Conservation (phyloP, 768 basidiomycete species). For the Leccinum longicurvipes region DNA sequence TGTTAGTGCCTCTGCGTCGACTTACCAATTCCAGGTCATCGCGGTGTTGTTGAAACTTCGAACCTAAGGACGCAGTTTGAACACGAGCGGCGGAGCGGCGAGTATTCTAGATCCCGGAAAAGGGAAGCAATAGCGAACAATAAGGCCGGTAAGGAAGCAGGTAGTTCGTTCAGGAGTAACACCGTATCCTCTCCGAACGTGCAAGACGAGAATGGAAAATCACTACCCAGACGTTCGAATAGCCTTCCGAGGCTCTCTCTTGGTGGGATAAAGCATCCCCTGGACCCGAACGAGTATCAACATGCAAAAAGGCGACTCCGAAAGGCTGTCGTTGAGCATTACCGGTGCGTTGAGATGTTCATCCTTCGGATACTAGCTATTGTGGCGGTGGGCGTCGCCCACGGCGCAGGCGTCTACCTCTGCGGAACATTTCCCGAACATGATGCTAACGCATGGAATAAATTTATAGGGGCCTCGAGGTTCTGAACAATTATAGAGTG, state of each 20-base stretch:
- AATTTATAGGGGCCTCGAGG: conserved; percentile 62
- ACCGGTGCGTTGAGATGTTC: conserved; percentile 45
- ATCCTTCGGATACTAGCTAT: background rate
- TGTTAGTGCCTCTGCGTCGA: background rate
- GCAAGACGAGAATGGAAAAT: background rate
- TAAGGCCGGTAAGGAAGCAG: background rate
- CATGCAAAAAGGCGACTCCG: conserved; percentile 81
- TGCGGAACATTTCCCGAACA: background rate
- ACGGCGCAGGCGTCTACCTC: background rate
- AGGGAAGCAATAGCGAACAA: background rate
- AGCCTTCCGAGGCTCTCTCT: background rate
- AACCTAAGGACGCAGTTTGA: background rate
- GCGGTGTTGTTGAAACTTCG: background rate
- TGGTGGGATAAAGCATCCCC: conserved; percentile 16
- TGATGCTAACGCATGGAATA: conserved; percentile 3
- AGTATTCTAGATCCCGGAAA: background rate
- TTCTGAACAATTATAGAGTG: conserved; percentile 87
- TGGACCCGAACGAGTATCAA: conserved; percentile 75
- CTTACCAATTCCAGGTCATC: background rate
- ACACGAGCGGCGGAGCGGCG: background rate
- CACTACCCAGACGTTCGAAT: background rate
- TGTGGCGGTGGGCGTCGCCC: background rate
- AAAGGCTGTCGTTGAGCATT: conserved; percentile 78
- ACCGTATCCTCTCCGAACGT: background rate
- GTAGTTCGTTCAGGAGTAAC: background rate